These are phyloP conservation scores for Saturnispora hagleri DNA, from an alignment of 805 yeast genomes.

Conservation along the genomic window DNA sequence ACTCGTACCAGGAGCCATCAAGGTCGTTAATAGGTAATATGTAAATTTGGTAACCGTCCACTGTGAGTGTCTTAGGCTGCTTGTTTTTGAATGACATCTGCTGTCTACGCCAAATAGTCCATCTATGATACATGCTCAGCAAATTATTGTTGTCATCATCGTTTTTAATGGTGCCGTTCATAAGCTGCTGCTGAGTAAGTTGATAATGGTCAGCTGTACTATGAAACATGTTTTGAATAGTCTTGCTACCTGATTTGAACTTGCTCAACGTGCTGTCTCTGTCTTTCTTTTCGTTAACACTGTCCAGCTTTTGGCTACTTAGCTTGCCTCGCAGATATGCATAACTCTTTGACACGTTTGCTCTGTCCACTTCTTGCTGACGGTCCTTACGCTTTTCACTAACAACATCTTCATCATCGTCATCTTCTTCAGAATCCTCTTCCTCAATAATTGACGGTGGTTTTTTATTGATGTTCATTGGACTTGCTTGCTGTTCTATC, in stretches of 20 bases:
- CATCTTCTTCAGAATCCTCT: conserved; percentile 16
- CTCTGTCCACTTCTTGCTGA: not conserved
- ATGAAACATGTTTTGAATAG: conserved; percentile 21
- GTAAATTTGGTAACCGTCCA: conserved; percentile 92
- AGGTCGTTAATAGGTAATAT: conserved; percentile 78
- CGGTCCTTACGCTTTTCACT: not conserved
- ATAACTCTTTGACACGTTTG: not conserved
- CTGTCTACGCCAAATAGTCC: conserved; percentile 83
- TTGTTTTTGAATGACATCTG: conserved; percentile 73
- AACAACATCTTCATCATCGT: not conserved
- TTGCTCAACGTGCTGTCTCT: conserved; percentile 19
- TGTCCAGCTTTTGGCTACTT: not conserved
- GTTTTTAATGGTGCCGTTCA: conserved; percentile 5
- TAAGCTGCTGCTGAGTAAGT: conserved; percentile 12
- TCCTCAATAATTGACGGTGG: conserved; percentile 8
- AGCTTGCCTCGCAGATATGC: not conserved
- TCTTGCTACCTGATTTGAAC: conserved; percentile 17
- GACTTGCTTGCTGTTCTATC: not conserved
- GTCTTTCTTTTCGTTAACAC: not conserved
- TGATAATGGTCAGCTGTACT: conserved; percentile 17
- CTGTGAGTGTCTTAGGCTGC: conserved; percentile 73
- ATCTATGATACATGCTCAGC: conserved; percentile 60
- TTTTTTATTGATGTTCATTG: not conserved
- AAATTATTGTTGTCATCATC: conserved; percentile 1
- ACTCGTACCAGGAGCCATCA: conserved; percentile 48